Evolutionary conservation across 257 asterid genomes (phyloP), one percentile per base, ranked within the genome.

Genomic region (Solanum commersonii): DNA sequence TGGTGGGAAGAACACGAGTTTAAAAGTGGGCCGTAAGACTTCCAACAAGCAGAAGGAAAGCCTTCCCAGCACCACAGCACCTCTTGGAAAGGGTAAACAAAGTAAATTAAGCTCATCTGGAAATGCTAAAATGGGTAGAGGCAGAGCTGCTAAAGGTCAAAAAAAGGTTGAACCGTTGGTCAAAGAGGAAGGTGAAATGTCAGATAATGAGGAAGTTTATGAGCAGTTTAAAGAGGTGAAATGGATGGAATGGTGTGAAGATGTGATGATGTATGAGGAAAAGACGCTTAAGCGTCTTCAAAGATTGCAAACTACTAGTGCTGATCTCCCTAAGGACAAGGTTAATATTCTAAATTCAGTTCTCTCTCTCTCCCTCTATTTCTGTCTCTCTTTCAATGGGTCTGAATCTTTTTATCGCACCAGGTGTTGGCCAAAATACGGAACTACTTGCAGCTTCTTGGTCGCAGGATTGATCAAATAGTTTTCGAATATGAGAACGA

Each of bases 181-280:
- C 86, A 97, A 97, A 94, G 99, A 97, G 93, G 99, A 97, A 90
- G 99, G 99, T 86, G 99, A 97, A 91, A 97, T 97, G 99, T 97
- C 99, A 59, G 99, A 94, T 83, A 92, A 91, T 87, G 99, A 95
- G 83, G 99, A 93, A 91, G 98, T 97, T 42, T 97, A 94, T 73
- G 98, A 96, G 95, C 98, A 95, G 90, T 97, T 97, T 92, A 97
- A 96, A 93, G 99, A 95, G 93, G 99, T 94, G 74, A 97, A 97
- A 90, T 96, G 99, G 99, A 94, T 89, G 95, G 99, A 97, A 91
- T 97, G 99, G 99, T 97, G 99, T 88, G 95, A 94, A 90, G 99
- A 97, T 93, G 98, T 97, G 90, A 93, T 97, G 99, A 46, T 87
- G 23, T 93, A 92, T 70, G 99, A 97, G 88, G 96, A 93, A 86